Percentiles rank a stretch among this genome's conserved stretches.
These are phyloP conservation scores for Scheffersomyces parashehatae DNA, from an alignment of 1,139 yeast species.

Conservation along the genomic window DNA sequence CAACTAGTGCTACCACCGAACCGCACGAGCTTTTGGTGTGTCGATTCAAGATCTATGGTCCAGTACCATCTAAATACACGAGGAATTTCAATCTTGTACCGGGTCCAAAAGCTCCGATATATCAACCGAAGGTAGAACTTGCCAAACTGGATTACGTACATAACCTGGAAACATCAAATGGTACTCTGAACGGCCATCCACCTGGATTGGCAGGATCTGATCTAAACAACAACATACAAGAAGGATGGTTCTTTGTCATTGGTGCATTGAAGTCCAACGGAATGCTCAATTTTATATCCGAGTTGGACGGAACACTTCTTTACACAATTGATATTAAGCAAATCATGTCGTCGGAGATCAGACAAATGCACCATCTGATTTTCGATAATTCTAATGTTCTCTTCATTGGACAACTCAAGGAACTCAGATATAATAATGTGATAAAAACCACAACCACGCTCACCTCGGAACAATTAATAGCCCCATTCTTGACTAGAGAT, in stretches of 20 bases:
- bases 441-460: conserved; percentile 34
- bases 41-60: conserved; percentile 65
- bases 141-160: background rate
- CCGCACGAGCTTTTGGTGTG: conserved; percentile 57
- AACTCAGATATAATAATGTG: conserved; percentile 48
- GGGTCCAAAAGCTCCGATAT: conserved; percentile 51
- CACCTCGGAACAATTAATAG: conserved; percentile 18
- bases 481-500: conserved; percentile 32
- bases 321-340: conserved; percentile 61
- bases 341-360: conserved; percentile 64
- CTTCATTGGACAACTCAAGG: conserved; percentile 57
- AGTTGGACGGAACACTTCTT: conserved; percentile 65
- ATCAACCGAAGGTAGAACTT: conserved; percentile 25
- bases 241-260: conserved; percentile 77
- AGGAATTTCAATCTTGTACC: conserved; percentile 41
- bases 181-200: conserved; percentile 1
- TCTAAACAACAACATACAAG: conserved; percentile 29
- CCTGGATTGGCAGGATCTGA: background rate
- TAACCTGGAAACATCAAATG: background rate
- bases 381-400: conserved; percentile 61
- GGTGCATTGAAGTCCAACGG: conserved; percentile 75
- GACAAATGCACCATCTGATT: conserved; percentile 68
- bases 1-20: conserved; percentile 25
- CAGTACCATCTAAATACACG: conserved; percentile 44
- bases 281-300: conserved; percentile 58